A percentile compares a stretch with the other conserved stretches of the same genome.
Conservation (phyloP, 2,329 filamentous ascomycete genomes). For the Colletotrichum chlorophyti region DNA sequence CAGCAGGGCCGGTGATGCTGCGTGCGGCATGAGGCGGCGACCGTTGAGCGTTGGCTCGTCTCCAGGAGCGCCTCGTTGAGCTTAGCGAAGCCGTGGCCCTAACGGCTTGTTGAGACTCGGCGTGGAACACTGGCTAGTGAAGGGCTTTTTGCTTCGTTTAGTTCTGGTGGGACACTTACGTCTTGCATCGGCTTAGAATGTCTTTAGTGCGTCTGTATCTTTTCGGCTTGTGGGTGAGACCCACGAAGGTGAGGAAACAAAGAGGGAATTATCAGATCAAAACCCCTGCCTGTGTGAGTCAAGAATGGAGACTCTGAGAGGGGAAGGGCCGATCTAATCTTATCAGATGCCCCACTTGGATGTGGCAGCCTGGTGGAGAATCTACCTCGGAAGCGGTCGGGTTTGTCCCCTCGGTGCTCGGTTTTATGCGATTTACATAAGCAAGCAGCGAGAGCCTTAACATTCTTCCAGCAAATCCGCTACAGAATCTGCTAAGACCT, state of each 20-base stretch:
- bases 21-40: background rate
- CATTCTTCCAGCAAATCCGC: accelerated
- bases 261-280: slow-evolving; percentile 25
- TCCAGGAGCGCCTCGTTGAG: background rate
- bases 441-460: background rate
- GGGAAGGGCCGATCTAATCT: slow-evolving; percentile 28
- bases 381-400: slow-evolving; percentile 11
- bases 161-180: slow-evolving; percentile 3
- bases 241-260: background rate
- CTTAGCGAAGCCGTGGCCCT: background rate
- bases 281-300: slow-evolving; percentile 26
- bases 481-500: background rate
- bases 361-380: background rate
- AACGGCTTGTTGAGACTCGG: background rate
- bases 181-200: slow-evolving; percentile 19
- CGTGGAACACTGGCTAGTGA: background rate
- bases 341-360: slow-evolving; percentile 25
- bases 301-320: slow-evolving; percentile 14
- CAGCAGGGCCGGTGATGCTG: background rate
- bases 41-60: background rate
- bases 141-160: slow-evolving; percentile 1
- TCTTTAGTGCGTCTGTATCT: background rate
- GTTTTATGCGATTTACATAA: slow-evolving; percentile 13
- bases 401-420: slow-evolving; percentile 16
- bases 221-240: slow-evolving; percentile 19